Conservation (phyloP, 2,329 filamentous ascomycete genomes). For the Mycogone perniciosa region DNA sequence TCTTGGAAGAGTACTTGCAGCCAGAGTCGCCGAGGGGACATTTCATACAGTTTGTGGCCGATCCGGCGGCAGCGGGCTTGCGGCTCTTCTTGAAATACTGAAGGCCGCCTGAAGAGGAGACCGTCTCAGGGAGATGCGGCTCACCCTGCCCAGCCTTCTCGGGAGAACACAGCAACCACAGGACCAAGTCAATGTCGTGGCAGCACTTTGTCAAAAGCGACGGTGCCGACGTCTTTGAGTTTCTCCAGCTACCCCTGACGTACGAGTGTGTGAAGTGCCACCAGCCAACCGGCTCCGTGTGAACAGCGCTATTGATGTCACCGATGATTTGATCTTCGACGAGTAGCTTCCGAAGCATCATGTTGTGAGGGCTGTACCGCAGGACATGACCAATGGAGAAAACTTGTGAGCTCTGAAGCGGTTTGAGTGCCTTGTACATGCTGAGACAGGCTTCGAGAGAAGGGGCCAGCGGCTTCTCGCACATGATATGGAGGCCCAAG, state of each 20-base stretch:
- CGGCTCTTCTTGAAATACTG: slow-evolving; percentile 70
- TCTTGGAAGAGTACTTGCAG: slow-evolving; percentile 81
- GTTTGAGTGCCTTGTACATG: slow-evolving; percentile 57
- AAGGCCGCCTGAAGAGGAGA: slow-evolving; percentile 71
- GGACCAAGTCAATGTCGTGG: slow-evolving; percentile 86
- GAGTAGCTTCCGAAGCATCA: slow-evolving; percentile 71
- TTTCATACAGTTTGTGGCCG: slow-evolving; percentile 78
- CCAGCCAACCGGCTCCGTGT: slow-evolving; percentile 91
- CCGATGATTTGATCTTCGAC: slow-evolving; percentile 71
- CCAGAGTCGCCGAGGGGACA: slow-evolving; percentile 60
- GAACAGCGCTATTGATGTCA: slow-evolving; percentile 77
- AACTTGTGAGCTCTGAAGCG: slow-evolving; percentile 37
- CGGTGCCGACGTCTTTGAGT: slow-evolving; percentile 66
- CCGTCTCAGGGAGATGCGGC: slow-evolving; percentile 66
- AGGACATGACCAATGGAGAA: slow-evolving; percentile 94
- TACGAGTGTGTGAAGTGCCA: slow-evolving; percentile 94
- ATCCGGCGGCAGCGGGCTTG: slow-evolving; percentile 69
- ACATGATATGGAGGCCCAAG: slow-evolving; percentile 74
- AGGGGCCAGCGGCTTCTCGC: slow-evolving; percentile 89
- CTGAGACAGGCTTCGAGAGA: slow-evolving; percentile 69
- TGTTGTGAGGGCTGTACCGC: slow-evolving; percentile 88
- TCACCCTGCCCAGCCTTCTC: slow-evolving; percentile 34
- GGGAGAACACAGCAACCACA: slow-evolving; percentile 85
- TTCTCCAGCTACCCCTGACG: slow-evolving; percentile 90
- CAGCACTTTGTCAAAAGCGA: slow-evolving; percentile 92